These are phyloP conservation scores for Kwoniella dendrophila DNA, from an alignment of 768 basidiomycete species.

Conservation along the genomic window DNA sequence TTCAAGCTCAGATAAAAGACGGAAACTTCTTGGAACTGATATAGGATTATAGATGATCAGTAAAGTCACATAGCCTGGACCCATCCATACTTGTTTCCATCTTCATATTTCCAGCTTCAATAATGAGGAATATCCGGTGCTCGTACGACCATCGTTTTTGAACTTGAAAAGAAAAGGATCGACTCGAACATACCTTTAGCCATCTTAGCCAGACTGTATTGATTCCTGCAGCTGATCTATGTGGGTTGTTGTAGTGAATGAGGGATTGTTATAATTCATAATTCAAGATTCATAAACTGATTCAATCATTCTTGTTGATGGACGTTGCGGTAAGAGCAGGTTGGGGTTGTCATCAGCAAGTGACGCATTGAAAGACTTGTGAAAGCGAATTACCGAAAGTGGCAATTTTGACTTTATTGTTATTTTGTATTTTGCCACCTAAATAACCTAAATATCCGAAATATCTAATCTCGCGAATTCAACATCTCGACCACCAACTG, in stretches of 20 bases:
- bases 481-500: no score
- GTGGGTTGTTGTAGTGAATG: no score
- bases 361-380: slow-evolving; percentile 38
- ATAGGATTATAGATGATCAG: background rate
- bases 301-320: no score
- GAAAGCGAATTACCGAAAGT: slow-evolving; percentile 59
- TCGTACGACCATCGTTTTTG: slow-evolving; percentile 61
- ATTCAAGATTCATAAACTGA: no score
- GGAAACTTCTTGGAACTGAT: slow-evolving; percentile 94
- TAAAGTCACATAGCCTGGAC: background rate
- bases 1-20: slow-evolving; percentile 95
- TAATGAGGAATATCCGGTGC: no score
- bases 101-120: no score
- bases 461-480: background rate
- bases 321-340: no score
- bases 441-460: background rate
- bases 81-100: no score
- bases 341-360: slow-evolving; percentile 49
- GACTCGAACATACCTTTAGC: slow-evolving; percentile 9
- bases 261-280: no score
- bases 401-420: background rate
- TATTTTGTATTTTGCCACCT: slow-evolving; percentile 12
- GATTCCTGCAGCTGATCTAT: no score
- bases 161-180: background rate
- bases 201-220: slow-evolving; percentile 1